Percentiles rank a stretch among this genome's conserved stretches.
These are phyloP conservation scores for Syzygium oleosum DNA, from an alignment of 345 rosid genomes.

Conservation along the genomic window DNA sequence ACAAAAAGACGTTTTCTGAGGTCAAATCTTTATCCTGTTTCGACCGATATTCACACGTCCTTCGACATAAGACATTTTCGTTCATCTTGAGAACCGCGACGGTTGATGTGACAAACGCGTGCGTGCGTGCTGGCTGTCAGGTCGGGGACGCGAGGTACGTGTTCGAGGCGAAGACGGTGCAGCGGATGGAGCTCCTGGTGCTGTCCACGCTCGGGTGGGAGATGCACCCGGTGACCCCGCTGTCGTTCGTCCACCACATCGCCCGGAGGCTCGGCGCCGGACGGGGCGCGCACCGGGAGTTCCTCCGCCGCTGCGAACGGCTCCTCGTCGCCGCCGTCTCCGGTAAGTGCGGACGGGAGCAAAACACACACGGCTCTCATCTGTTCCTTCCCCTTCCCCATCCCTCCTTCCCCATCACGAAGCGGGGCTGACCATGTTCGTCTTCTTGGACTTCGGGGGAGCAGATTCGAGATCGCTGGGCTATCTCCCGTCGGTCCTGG, in stretches of 20 bases:
- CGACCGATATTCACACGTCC: background rate
- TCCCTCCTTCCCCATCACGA: background rate
- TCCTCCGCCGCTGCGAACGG: constrained; percentile 55
- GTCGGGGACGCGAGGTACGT: constrained; percentile 61
- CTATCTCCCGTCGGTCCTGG: constrained; percentile 71
- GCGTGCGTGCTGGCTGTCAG: constrained; percentile 10
- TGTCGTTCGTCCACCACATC: constrained; percentile 74
- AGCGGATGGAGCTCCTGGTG: constrained; percentile 93
- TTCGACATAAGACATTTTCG: background rate
- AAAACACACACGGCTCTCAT: background rate
- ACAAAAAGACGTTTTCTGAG: background rate
- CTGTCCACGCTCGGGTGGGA: constrained; percentile 80
- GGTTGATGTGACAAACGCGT: background rate
- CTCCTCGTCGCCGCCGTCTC: constrained; percentile 52
- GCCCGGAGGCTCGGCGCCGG: constrained; percentile 63
- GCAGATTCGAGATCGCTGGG: constrained; percentile 64
- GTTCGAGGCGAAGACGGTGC: constrained; percentile 80
- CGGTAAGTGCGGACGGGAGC: constrained; percentile 26
- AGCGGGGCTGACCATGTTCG: background rate
- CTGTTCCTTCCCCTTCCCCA: background rate
- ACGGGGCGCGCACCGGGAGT: constrained; percentile 45
- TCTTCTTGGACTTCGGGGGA: background rate
- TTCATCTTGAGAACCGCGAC: background rate
- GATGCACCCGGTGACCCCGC: constrained; percentile 85
- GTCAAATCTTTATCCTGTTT: background rate